Base-by-base conservation (phyloP, 768 basidiomycete genomes). In the Tricholoma furcatifolium region DNA sequence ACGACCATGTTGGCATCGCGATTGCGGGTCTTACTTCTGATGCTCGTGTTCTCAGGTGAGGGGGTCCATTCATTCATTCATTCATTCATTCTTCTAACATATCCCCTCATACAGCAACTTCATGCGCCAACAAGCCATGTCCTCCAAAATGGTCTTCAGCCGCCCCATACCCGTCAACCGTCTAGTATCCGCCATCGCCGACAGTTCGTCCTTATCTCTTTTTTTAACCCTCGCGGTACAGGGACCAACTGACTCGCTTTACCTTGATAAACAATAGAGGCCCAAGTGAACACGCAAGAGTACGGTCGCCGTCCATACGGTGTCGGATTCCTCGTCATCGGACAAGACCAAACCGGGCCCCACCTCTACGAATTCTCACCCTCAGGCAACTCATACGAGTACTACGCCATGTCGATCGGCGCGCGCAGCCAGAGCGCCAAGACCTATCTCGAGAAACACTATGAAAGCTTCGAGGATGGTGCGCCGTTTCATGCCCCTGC, bases 11-110 rank as follows among this genome's bases (percentile, higher is more conserved):
- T 61, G 97, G 97, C n/a, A 93, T 99, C 64, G 96, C 95, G 44
- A 98, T 99, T 67, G 97, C 97, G 46, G 97, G 97, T n/a, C 75
- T 99, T 57, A 99, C 97, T 8, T 94, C 91, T 42, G 97, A 99
- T 76, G 97, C 97, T 40, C 89, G 97, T 68, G 97, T 98, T 2
- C 72, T 99, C 62, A 96, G 93, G 95, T 94, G 59, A 55, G 79
- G 69, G 3, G 31, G 9, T 27, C n/a, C 11, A 4, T 12, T 14
- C 4, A 9, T 3, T 24, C 12, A 27, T 7, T 27, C 27, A 27
- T 27, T 27, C 3, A 27, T 27, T 27, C 7, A n/a, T n/a, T n/a
- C n/a, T n/a, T n/a, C 11, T 39, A 35, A 24, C 12, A 38, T 14
- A 17, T 31, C 3, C 27, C 27, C n/a, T n/a, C 6, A 21, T 31